A percentile compares a stretch with the other conserved stretches of the same genome.
Evolutionary conservation across 805 yeast species (phyloP).

Genomic region (Sungouiozyma intestinalis): DNA sequence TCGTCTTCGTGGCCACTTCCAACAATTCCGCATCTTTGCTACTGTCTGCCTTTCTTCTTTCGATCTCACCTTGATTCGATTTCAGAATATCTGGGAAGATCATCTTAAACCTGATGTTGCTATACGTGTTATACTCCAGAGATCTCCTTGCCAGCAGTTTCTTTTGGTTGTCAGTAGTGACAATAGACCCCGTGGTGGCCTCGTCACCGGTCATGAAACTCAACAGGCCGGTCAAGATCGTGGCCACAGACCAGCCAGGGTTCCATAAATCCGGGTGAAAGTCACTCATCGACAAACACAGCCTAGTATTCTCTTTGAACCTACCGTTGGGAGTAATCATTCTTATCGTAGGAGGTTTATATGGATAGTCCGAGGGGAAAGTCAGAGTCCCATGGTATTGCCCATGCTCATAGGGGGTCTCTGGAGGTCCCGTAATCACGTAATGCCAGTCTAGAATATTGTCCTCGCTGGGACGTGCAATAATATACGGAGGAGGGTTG

Average conservation of each 20-base stretch:
- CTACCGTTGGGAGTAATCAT: conserved; percentile 89
- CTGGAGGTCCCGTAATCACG: conserved; percentile 83
- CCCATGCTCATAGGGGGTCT: conserved; percentile 76
- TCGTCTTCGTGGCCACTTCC: conserved; percentile 4
- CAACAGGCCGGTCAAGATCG: conserved; percentile 75
- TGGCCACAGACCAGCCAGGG: conserved; percentile 91
- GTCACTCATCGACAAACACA: conserved; percentile 89
- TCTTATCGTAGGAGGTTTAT: conserved; percentile 81
- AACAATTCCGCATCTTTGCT: conserved; percentile 4
- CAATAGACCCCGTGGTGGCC: conserved; percentile 72
- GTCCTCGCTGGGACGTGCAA: conserved; percentile 77
- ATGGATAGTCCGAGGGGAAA: conserved; percentile 81
- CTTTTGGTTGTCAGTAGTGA: conserved; percentile 50
- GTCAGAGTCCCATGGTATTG: conserved; percentile 83
- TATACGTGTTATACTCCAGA: conserved; percentile 45
- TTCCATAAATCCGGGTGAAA: conserved; percentile 94
- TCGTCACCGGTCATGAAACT: conserved; percentile 91
- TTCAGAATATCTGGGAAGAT: conserved; percentile 63
- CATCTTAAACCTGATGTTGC: conserved; percentile 45
- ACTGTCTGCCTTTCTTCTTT: conserved; percentile 10
- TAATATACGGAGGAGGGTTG: conserved; percentile 76
- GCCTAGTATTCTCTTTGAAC: conserved; percentile 66
- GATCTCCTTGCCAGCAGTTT: conserved; percentile 48
- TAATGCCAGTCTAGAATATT: conserved; percentile 93
- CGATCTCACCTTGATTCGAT: conserved; percentile 18